Base-by-base conservation (phyloP, 2,329 filamentous ascomycete genomes). In the Neospermospora avenae region DNA sequence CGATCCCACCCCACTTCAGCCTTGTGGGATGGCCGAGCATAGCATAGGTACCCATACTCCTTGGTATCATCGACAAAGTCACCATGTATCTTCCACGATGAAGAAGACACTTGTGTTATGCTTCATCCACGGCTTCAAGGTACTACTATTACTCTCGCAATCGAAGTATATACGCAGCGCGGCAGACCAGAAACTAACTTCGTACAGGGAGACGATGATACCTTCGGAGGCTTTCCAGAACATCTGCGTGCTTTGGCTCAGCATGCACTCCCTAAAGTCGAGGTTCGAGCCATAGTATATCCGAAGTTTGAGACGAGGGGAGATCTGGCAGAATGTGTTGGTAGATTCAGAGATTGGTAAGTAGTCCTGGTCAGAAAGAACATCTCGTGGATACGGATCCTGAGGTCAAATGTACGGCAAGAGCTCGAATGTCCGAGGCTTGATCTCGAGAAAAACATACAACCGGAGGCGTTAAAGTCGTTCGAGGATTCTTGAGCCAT, bases 51-150 rank as follows among this genome's bases (percentile, higher is more conserved):
- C n/a, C n/a, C n/a, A n/a, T n/a, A n/a, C n/a, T n/a, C n/a, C n/a
- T n/a, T n/a, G n/a, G 25, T 5, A 31, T 18, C 35, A n/a, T 53
- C 52, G n/a, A 22, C 8, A 59, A 7, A 24, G 52, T 25, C 53
- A 39, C 34, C 44, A 61, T 62, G 60, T 57, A 13, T 35, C 41
- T 60, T 24, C 28, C 70, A 83, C 75, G 61, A 87, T 87, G 83
- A 89, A 88, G 79, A 92, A 90, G 77, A 95, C 89, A 60, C 76
- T 96, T 39, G 76, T 96, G 41, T 77, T 96, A 61, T 90, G 89
- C 72, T 95, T 95, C 74, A 90, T 95, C 63, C 91, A 96, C 75
- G 91, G 91, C 72, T 96, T 96, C 83, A 91, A 95, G 82, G 84
- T 86, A 70, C 44, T 69, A 63, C 34, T 34, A 1, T 13, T 4